Conservation (phyloP, 169 alveolate genomes). For the Pseudocohnilembus persalinus region DNA sequence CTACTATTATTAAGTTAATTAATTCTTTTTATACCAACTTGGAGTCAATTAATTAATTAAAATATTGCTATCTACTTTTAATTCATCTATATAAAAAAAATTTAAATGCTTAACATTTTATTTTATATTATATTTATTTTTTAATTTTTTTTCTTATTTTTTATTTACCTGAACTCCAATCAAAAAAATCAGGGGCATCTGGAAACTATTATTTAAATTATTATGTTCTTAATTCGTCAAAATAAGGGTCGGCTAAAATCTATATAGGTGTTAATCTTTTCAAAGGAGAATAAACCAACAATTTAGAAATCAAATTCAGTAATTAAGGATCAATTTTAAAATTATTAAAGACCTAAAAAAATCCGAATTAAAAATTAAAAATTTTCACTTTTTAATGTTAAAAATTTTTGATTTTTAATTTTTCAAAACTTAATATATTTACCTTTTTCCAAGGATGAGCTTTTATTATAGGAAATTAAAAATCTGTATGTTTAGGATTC, state of each 20-base stretch:
- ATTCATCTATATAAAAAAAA: background rate
- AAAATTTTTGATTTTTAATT: background rate
- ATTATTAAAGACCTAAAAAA: conserved; percentile 32
- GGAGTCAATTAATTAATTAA: background rate
- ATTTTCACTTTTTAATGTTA: too few relatives aligned
- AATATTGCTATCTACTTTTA: too few relatives aligned
- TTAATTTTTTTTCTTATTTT: too few relatives aligned
- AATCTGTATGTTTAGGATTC: conserved; percentile 73
- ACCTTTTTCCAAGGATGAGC: conserved; percentile 75
- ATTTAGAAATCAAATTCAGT: conserved; percentile 60
- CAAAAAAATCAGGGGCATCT: conserved; percentile 64
- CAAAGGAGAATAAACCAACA: conserved; percentile 70
- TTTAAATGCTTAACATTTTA: too few relatives aligned
- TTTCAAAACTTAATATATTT: background rate
- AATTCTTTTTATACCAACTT: background rate
- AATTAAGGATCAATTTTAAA: conserved; percentile 64
- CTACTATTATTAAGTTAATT: too few relatives aligned
- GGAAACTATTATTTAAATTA: conserved; percentile 59
- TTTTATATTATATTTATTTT: too few relatives aligned
- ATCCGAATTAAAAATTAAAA: too few relatives aligned
- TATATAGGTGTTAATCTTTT: conserved; percentile 70
- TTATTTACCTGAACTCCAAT: conserved; percentile 54
- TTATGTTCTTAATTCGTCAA: conserved; percentile 71
- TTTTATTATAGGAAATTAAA: conserved; percentile 67
- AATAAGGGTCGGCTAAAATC: conserved; percentile 69